Conservation (phyloP, 257 asterid species). For the Oldenlandia corymbosa region DNA sequence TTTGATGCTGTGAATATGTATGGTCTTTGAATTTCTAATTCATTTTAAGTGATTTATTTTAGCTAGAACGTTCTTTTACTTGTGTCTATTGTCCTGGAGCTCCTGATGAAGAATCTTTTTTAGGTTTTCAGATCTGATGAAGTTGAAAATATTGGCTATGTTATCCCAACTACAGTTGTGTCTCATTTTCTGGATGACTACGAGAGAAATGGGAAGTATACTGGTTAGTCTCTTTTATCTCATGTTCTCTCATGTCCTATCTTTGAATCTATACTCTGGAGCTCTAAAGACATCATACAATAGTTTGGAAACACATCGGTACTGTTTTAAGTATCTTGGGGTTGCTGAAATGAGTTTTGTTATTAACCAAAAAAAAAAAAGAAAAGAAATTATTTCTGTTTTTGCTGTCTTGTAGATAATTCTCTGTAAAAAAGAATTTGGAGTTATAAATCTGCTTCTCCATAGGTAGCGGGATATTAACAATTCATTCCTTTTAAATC, state of each 20-base stretch:
- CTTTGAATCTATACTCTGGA: background rate
- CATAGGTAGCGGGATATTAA: no score
- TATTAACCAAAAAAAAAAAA: no score
- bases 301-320: background rate
- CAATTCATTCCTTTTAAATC: background rate
- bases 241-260: background rate
- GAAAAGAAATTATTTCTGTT: no score
- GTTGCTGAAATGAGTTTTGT: background rate
- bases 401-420: background rate
- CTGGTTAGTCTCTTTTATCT: slow-evolving; percentile 47
- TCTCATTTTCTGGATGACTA: slow-evolving; percentile 97
- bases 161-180: slow-evolving; percentile 86
- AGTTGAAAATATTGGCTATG: slow-evolving; percentile 91
- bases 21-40: background rate
- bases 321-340: background rate
- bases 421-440: background rate
- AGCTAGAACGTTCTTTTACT: slow-evolving; percentile 10
- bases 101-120: slow-evolving; percentile 40
- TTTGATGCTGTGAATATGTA: background rate
- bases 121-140: slow-evolving; percentile 98
- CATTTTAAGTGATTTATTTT: slow-evolving; percentile 11
- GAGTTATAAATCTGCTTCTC: no score
- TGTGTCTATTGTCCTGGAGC: slow-evolving; percentile 14
- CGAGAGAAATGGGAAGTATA: slow-evolving; percentile 73
- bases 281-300: background rate